These are phyloP conservation scores for Starmera quercuum DNA, from an alignment of 805 yeast genomes.

Conservation along the genomic window DNA sequence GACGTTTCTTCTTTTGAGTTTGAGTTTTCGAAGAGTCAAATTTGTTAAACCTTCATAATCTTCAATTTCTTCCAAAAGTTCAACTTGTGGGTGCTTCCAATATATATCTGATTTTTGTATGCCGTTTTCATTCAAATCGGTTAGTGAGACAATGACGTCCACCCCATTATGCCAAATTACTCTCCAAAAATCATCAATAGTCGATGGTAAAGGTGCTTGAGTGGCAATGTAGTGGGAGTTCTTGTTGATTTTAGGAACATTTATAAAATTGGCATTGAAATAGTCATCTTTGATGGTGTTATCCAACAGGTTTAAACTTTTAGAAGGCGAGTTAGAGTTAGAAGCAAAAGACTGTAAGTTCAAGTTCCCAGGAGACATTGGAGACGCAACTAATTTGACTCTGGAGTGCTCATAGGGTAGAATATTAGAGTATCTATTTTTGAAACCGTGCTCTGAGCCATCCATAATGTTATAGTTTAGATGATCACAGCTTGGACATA, in stretches of 20 bases:
- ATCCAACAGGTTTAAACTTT: constrained; percentile 2
- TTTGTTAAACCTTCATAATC: constrained; percentile 23
- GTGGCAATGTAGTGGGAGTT: constrained; percentile 63
- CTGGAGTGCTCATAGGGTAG: constrained; percentile 81
- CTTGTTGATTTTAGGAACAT: constrained; percentile 29
- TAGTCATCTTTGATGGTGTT: constrained; percentile 40
- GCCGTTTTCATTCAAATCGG: constrained; percentile 67
- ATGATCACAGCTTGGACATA: constrained; percentile 6
- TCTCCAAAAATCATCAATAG: constrained; percentile 87
- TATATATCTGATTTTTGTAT: constrained; percentile 76
- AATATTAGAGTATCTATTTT: constrained; percentile 82
- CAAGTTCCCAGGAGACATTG: constrained; percentile 11
- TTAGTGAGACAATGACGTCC: constrained; percentile 69
- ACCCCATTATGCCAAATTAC: constrained; percentile 58
- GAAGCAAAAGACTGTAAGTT: not conserved
- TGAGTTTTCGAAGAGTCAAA: constrained; percentile 22
- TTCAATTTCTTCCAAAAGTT: constrained; percentile 22
- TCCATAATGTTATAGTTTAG: constrained; percentile 5
- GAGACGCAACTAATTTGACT: constrained; percentile 39
- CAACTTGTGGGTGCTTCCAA: constrained; percentile 55
- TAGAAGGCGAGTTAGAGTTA: not conserved
- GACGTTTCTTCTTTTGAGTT: constrained; percentile 15
- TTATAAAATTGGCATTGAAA: constrained; percentile 80
- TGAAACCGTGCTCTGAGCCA: constrained; percentile 23
- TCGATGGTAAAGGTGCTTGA: constrained; percentile 78